These are phyloP conservation scores for Sesbania bispinosa DNA, from an alignment of 306 rosid species.

Conservation along the genomic window DNA sequence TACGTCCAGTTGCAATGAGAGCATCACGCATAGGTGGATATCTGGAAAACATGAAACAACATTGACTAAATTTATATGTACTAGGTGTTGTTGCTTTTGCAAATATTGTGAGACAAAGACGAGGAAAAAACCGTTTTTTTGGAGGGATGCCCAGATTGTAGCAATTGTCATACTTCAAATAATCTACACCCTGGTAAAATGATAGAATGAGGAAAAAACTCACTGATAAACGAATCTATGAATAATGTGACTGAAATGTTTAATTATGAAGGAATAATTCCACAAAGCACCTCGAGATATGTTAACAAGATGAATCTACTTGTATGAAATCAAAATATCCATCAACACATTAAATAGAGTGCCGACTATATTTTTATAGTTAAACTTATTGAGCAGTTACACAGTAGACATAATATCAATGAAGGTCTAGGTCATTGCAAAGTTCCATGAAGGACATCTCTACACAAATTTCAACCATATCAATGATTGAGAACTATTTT, in stretches of 20 bases:
- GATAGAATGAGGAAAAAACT: background rate
- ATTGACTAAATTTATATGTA: constrained; percentile 30
- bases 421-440: background rate
- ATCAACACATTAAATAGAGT: background rate
- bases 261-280: background rate
- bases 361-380: background rate
- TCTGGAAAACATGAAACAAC: constrained; percentile 47
- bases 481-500: background rate
- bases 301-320: background rate
- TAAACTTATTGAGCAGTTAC: background rate
- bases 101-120: constrained; percentile 25
- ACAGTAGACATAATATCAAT: background rate
- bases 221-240: background rate
- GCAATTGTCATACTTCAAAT: constrained; percentile 96
- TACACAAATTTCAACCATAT: background rate
- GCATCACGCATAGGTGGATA: constrained; percentile 98
- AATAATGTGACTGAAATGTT: constrained; percentile 13
- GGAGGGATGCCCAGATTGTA: constrained; percentile 83
- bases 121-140: constrained; percentile 55
- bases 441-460: constrained; percentile 5
- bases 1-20: constrained; percentile 58
- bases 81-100: background rate
- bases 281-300: constrained; percentile 1
- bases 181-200: constrained; percentile 73
- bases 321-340: background rate